Percentiles rank a stretch among this genome's conserved stretches.
Conservation (phyloP, 768 basidiomycete genomes). For the Lactarius akahatsu region DNA sequence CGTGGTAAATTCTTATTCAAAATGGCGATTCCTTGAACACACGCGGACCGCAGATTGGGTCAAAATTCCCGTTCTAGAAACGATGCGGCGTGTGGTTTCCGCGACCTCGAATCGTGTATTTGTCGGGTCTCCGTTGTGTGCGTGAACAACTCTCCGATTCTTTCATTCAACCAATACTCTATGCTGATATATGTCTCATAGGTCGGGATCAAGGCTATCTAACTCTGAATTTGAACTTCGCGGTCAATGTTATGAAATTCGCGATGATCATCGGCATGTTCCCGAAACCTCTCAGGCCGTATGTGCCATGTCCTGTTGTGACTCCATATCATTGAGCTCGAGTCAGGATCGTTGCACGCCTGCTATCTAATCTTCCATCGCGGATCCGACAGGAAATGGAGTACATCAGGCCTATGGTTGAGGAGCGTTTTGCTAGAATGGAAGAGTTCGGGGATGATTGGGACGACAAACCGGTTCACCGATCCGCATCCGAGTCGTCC, state of each 20-base stretch:
- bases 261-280: background rate
- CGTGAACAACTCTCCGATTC: background rate
- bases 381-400: background rate
- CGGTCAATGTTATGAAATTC: background rate
- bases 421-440: slow-evolving; percentile 4
- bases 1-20: background rate
- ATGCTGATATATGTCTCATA: background rate
- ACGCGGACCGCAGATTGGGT: background rate
- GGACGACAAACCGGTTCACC: slow-evolving; percentile 15
- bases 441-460: slow-evolving; percentile 5
- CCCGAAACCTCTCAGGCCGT: background rate
- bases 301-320: background rate
- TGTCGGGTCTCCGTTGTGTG: background rate
- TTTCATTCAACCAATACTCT: background rate
- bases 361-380: slow-evolving; percentile 5
- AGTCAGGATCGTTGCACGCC: background rate
- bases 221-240: background rate
- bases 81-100: background rate
- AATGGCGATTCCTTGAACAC: background rate
- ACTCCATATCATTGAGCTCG: background rate
- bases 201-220: background rate
- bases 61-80: background rate
- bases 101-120: background rate
- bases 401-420: slow-evolving; percentile 9
- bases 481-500: background rate